These are phyloP conservation scores for Debaryomyces udenii DNA, from an alignment of 1,139 yeast genomes.

Conservation along the genomic window DNA sequence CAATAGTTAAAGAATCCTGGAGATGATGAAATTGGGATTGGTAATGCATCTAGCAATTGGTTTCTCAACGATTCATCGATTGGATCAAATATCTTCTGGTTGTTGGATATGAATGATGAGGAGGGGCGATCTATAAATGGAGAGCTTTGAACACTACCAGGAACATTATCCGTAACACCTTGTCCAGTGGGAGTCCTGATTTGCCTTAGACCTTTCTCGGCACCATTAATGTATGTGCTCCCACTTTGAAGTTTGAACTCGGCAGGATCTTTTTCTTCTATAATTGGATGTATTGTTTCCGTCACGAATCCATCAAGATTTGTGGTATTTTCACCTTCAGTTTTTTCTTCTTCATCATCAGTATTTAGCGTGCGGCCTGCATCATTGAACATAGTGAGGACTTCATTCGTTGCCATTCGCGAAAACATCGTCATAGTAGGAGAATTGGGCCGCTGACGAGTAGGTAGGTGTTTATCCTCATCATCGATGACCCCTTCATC, in stretches of 20 bases:
- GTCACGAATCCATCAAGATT: conserved; percentile 56
- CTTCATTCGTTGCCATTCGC: conserved; percentile 74
- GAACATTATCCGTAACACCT: conserved; percentile 27
- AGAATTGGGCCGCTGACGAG: conserved; percentile 42
- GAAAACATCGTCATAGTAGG: conserved; percentile 84
- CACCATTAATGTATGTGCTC: conserved; percentile 11
- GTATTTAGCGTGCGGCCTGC: conserved; percentile 43
- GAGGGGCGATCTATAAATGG: conserved; percentile 51
- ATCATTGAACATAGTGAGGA: conserved; percentile 74
- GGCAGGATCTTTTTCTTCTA: neutral
- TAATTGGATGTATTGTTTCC: conserved; percentile 41
- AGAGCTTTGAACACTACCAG: conserved; percentile 37
- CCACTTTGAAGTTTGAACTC: conserved; percentile 2
- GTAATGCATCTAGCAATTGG: conserved; percentile 26
- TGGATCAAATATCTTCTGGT: conserved; percentile 28
- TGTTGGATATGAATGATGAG: conserved; percentile 7
- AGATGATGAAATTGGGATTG: conserved; percentile 30
- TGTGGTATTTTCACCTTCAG: conserved; percentile 34
- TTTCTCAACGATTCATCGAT: conserved; percentile 28
- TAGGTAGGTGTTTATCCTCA: conserved; percentile 18
- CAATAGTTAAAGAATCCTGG: conserved; percentile 30
- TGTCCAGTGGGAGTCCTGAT: conserved; percentile 35
- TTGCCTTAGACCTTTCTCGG: conserved; percentile 9
- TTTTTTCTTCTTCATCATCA: conserved; percentile 37
- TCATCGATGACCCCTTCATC: conserved; percentile 22